phyloP scores from a whole-genome alignment of 1,284 basidiomycete species.

The Cutaneotrichosporon mucoides region DNA sequence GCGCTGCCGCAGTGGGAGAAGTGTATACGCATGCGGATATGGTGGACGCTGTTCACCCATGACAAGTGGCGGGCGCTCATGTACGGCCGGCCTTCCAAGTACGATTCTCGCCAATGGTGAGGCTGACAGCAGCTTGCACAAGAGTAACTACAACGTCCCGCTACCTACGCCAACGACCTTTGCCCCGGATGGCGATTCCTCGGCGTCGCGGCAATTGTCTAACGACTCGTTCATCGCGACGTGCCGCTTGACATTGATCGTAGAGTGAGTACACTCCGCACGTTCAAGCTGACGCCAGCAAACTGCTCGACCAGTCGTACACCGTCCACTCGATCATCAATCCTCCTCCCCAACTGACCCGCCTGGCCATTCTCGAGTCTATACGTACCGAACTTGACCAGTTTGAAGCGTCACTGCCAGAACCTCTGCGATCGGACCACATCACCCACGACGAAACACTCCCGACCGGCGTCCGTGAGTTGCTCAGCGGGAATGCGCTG shows the following conservation, averaged over 20 bases:
- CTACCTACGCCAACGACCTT: slow-evolving; percentile 19
- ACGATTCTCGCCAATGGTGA: background rate
- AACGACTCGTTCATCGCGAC: slow-evolving; percentile 31
- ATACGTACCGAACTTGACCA: slow-evolving; percentile 18
- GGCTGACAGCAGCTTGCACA: slow-evolving; percentile 10
- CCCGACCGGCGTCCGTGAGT: slow-evolving; percentile 30
- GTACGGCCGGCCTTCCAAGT: slow-evolving; percentile 38
- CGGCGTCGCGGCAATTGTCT: slow-evolving; percentile 12
- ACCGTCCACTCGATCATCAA: slow-evolving; percentile 19
- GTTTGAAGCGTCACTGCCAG: slow-evolving; percentile 20
- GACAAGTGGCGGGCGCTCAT: slow-evolving; percentile 39
- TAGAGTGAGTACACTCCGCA: slow-evolving; percentile 20
- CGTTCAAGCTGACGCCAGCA: slow-evolving; percentile 4
- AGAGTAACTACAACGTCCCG: slow-evolving; percentile 27
- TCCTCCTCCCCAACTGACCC: slow-evolving; percentile 9
- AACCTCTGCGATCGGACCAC: background rate
- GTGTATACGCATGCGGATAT: slow-evolving; percentile 36
- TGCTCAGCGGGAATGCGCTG: too few relatives aligned
- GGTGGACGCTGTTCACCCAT: slow-evolving; percentile 41
- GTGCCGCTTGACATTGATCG: slow-evolving; percentile 25
- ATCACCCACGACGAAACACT: background rate
- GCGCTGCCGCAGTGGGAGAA: slow-evolving; percentile 43
- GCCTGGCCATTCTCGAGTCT: slow-evolving; percentile 21
- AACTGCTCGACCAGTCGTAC: slow-evolving; percentile 24
- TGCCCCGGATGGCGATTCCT: slow-evolving; percentile 19